Base-by-base conservation (phyloP, 2,329 filamentous ascomycete genomes). In the Calonectria henricotiae region DNA sequence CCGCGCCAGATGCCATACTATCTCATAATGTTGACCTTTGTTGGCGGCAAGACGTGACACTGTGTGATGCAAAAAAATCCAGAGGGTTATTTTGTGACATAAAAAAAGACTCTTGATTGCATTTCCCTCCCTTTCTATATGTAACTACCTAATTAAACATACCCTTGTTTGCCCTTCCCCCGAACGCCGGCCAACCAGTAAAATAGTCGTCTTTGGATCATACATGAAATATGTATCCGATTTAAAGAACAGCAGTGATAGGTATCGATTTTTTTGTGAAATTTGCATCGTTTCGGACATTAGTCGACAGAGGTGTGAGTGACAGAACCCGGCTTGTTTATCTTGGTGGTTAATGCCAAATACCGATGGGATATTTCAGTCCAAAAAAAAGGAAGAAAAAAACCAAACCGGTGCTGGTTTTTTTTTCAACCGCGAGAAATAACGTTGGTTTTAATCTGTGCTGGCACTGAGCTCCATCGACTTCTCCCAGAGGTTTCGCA, bases 401-500 rank as follows among this genome's bases (percentile, higher is more conserved):
- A 25, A 12, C 5, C 17, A 39, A 13, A 30, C 27, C 25, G n/a
- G 46, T 47, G 37, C 15, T 55, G 20, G 20, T 20, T 20, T 20
- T 60, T 61, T 37, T 58, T 58, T 54, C 65, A 61, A 71, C 49
- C 62, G 23, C 39, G n/a, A 49, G 27, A 30, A 58, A 23, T 41
- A 44, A 35, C n/a, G 5, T 58, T 67, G 11, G 13, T 15, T n/a
- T 65, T 54, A 77, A 61, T 77, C 74, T 20, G 75, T 75, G 75
- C 89, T 90, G 32, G 86, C 86, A 75, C 88, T 87, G 68, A 90
- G 80, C 75, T 90, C 88, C 79, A 86, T 82, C 60, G 85, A 88
- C 83, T 89, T 91, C 54, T 91, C 89, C 90, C 90, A 92, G 60
- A 92, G 79, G 71, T 87, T 88, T 66, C 89, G 83, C 64, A 92